A percentile compares a stretch with the other conserved stretches of the same genome.
Evolutionary conservation across 2,329 filamentous ascomycete species (phyloP).

Genomic region (Alternaria dauci): DNA sequence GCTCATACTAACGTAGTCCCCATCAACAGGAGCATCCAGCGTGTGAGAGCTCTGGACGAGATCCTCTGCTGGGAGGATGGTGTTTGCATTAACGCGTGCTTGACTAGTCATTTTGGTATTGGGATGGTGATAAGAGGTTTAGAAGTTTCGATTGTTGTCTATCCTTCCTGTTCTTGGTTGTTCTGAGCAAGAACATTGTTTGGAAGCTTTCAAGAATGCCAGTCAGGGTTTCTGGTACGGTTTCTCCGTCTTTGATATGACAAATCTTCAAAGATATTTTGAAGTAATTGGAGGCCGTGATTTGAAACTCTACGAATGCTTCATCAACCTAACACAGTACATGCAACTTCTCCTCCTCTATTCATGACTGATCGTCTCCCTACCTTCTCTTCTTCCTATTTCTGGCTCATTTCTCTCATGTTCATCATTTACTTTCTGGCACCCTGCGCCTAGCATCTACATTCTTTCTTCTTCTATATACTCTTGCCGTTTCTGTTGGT

Average conservation of each 20-base stretch:
- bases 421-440: no score
- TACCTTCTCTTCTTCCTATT: background rate
- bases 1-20: no score
- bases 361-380: background rate
- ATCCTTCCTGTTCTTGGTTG: background rate
- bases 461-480: no score
- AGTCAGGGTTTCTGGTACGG: background rate
- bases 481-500: no score
- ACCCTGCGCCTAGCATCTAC: no score
- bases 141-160: no score
- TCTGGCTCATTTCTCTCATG: no score
- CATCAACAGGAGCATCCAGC: background rate
- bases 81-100: background rate
- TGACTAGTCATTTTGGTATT: slow-evolving; percentile 3
- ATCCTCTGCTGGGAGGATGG: background rate
- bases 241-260: background rate
- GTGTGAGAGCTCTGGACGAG: slow-evolving; percentile 11
- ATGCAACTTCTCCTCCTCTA: background rate
- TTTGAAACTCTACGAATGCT: background rate
- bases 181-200: background rate
- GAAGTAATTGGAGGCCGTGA: background rate
- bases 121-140: background rate
- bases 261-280: background rate
- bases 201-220: background rate
- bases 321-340: background rate